These are phyloP conservation scores for Phytophthora palmivora DNA, from an alignment of 352 stramenopile genomes.

Conservation along the genomic window DNA sequence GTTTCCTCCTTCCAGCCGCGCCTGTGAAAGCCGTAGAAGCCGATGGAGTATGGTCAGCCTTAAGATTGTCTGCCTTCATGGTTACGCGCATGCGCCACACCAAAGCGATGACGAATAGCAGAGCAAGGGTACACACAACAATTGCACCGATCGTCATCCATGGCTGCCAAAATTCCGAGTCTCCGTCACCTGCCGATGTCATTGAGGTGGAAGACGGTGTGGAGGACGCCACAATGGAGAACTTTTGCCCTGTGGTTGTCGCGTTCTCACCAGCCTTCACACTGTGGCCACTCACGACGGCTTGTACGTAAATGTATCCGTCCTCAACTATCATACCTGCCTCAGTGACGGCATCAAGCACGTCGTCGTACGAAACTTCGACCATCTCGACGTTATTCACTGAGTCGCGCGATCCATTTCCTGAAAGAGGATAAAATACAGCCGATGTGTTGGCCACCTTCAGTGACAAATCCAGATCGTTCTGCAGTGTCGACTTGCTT, in stretches of 20 bases:
- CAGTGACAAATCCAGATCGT: conserved; percentile 76
- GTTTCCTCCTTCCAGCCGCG: conserved; percentile 14
- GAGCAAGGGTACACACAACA: conserved; percentile 49
- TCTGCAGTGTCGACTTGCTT: conserved; percentile 62
- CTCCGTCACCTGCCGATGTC: conserved; percentile 1
- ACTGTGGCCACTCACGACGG: conserved; percentile 63
- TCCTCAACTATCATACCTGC: conserved; percentile 41
- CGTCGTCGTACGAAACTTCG: conserved; percentile 64
- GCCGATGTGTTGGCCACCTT: conserved; percentile 55
- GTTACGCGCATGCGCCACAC: conserved; percentile 53
- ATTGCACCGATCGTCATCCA: conserved; percentile 80
- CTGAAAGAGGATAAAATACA: conserved; percentile 67
- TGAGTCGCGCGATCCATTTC: conserved; percentile 63
- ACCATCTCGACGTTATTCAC: conserved; percentile 88
- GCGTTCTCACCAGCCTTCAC: conserved; percentile 65
- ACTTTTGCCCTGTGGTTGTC: conserved; percentile 59
- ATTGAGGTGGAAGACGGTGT: conserved; percentile 55
- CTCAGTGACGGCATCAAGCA: conserved; percentile 38
- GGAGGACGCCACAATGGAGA: conserved; percentile 82
- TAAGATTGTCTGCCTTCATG: conserved; percentile 32
- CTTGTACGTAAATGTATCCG: conserved; percentile 63
- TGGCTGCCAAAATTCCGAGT: conserved; percentile 63
- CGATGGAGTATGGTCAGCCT: conserved; percentile 26
- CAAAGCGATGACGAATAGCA: conserved; percentile 66
- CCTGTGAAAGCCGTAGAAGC: conserved; percentile 16